These are phyloP conservation scores for Yamadazyma paraphyllophila DNA, from an alignment of 805 yeast genomes.

Conservation along the genomic window DNA sequence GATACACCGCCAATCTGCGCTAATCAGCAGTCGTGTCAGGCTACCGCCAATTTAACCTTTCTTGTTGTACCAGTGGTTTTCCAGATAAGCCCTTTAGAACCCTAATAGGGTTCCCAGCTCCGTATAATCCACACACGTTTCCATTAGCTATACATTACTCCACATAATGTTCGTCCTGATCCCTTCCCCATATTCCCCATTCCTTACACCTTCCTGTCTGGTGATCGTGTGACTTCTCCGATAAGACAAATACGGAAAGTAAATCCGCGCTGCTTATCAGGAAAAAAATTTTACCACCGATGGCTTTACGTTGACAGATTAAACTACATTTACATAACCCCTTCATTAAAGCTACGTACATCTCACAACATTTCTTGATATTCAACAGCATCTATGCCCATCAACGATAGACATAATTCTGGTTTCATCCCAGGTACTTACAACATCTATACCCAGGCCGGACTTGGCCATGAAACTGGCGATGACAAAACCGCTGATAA, in stretches of 20 bases:
- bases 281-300: not conserved
- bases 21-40: too few species aligned
- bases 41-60: too few species aligned
- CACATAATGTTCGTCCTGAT: too few species aligned
- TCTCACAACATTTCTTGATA: too few species aligned
- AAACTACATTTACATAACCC: not conserved
- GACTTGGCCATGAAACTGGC: constrained; percentile 6
- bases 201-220: too few species aligned
- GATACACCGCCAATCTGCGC: too few species aligned
- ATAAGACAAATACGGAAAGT: not conserved
- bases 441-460: constrained; percentile 38
- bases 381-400: constrained; percentile 16
- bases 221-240: not conserved
- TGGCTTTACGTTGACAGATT: not conserved
- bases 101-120: too few species aligned
- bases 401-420: constrained; percentile 27
- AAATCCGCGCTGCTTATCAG: not conserved
- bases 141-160: too few species aligned
- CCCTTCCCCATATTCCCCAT: too few species aligned
- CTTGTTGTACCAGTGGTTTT: too few species aligned
- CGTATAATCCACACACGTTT: too few species aligned
- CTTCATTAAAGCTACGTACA: not conserved
- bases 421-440: constrained; percentile 58
- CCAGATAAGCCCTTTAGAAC: too few species aligned
- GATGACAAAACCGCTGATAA: constrained; percentile 7